phyloP scores from a whole-genome alignment of 2,329 filamentous ascomycete species.

The Lasiodiplodia sp. region DNA sequence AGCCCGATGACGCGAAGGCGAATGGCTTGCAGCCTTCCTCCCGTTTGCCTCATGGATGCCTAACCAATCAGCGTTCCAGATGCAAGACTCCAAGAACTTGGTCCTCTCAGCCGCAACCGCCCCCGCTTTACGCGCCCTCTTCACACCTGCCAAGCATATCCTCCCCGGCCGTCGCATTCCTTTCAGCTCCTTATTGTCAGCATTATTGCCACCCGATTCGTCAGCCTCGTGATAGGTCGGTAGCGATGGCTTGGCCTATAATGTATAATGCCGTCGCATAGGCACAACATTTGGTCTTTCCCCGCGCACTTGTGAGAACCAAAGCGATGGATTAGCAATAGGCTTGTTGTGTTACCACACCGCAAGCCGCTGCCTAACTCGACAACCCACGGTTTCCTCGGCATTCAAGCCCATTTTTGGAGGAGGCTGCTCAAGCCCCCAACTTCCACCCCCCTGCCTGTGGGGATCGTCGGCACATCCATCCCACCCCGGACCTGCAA shows the following conservation, averaged over 20 bases:
- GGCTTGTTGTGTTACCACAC: neutral
- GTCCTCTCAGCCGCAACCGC: conserved; percentile 2
- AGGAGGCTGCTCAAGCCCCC: neutral
- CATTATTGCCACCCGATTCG: neutral
- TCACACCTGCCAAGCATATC: neutral
- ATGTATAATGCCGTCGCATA: neutral
- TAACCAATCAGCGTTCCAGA: neutral
- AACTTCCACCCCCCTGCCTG: neutral
- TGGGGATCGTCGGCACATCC: neutral
- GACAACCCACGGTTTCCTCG: neutral
- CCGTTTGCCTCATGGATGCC: neutral
- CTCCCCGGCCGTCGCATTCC: no score
- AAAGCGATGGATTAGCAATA: neutral
- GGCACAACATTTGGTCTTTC: neutral
- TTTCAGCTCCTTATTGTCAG: neutral
- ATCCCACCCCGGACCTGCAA: neutral
- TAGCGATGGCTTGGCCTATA: neutral
- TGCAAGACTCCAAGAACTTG: neutral
- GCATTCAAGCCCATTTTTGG: neutral
- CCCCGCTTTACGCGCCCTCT: neutral
- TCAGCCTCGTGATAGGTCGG: neutral
- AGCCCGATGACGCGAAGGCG: conserved; percentile 1
- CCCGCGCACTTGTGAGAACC: neutral
- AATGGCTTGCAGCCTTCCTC: neutral
- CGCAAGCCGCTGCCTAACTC: neutral